These are phyloP conservation scores for Mytilinidion resinicola DNA, from an alignment of 495 filamentous ascomycete species.

Conservation along the genomic window DNA sequence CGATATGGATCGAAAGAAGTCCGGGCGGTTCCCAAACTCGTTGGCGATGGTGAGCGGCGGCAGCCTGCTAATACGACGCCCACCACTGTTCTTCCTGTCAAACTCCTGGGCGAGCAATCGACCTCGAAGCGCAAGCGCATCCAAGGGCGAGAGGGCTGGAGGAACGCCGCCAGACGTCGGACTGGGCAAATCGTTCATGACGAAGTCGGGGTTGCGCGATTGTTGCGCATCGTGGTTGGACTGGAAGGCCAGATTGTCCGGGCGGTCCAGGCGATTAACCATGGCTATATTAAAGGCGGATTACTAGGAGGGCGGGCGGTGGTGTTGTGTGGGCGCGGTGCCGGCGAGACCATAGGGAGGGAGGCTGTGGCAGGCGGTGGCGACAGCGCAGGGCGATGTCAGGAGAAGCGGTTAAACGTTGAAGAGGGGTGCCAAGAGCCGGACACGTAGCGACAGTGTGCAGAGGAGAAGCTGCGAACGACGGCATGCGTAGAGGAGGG, in stretches of 20 bases:
- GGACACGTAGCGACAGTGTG: too few species aligned
- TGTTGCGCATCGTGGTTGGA: not conserved
- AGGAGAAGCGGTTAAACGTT: too few species aligned
- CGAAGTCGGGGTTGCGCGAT: constrained; percentile 9
- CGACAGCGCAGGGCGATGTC: too few species aligned
- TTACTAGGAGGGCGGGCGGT: too few species aligned
- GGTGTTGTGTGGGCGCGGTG: constrained; percentile 14
- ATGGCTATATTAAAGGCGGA: constrained; percentile 4
- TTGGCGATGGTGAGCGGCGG: constrained; percentile 76
- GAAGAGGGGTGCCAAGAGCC: too few species aligned
- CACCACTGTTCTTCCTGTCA: constrained; percentile 60
- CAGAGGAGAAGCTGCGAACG: too few species aligned
- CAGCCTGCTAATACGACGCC: constrained; percentile 74
- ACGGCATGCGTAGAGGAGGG: too few species aligned
- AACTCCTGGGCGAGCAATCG: constrained; percentile 81
- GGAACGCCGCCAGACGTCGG: constrained; percentile 66
- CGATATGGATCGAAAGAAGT: constrained; percentile 60
- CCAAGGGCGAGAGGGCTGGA: constrained; percentile 85
- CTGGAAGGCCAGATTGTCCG: constrained; percentile 24
- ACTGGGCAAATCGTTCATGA: constrained; percentile 31
- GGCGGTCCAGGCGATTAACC: constrained; percentile 21
- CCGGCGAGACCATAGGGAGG: too few species aligned
- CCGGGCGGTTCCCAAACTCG: constrained; percentile 64
- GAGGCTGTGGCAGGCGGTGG: too few species aligned
- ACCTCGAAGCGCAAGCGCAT: constrained; percentile 87